phyloP scores from a whole-genome alignment of 805 yeast species.

The Schizosaccharomyces lindneri region DNA sequence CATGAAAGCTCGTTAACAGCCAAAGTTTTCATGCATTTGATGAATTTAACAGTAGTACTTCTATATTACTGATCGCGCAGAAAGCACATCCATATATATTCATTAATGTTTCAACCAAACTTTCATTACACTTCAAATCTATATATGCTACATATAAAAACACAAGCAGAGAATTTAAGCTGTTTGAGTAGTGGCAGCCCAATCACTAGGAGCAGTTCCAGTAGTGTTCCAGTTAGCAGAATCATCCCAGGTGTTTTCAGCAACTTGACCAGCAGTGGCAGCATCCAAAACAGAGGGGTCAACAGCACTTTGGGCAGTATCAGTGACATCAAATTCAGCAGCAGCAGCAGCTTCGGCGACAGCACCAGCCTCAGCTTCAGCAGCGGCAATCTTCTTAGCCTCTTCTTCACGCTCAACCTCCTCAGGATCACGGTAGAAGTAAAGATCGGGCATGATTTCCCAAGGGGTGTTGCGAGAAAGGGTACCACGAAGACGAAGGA shows the following conservation, averaged over 20 bases:
- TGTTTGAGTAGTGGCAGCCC: background rate
- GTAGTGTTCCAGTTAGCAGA: conserved; percentile 1
- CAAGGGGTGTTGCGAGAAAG: conserved; percentile 89
- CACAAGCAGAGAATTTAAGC: no score
- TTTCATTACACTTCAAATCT: no score
- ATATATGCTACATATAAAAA: no score
- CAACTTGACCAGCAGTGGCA: conserved; percentile 7
- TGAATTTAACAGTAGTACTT: no score
- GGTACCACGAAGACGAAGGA: conserved; percentile 94
- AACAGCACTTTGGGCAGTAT: conserved; percentile 27
- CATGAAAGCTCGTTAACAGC: no score
- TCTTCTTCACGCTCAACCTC: conserved; percentile 67
- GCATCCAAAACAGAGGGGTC: conserved; percentile 14
- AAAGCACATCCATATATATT: no score
- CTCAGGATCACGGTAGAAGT: conserved; percentile 99
- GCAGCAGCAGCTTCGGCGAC: conserved; percentile 13
- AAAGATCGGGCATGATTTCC: conserved; percentile 99
- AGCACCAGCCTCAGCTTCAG: conserved; percentile 30
- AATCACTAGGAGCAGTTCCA: conserved; percentile 1
- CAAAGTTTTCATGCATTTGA: no score
- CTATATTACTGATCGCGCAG: no score
- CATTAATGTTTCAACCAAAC: no score
- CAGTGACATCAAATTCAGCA: conserved; percentile 26
- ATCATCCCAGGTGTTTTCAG: conserved; percentile 1
- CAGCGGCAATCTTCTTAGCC: conserved; percentile 36